phyloP scores from a whole-genome alignment of 1,284 basidiomycete species.

The Phenoliferia sp. region DNA sequence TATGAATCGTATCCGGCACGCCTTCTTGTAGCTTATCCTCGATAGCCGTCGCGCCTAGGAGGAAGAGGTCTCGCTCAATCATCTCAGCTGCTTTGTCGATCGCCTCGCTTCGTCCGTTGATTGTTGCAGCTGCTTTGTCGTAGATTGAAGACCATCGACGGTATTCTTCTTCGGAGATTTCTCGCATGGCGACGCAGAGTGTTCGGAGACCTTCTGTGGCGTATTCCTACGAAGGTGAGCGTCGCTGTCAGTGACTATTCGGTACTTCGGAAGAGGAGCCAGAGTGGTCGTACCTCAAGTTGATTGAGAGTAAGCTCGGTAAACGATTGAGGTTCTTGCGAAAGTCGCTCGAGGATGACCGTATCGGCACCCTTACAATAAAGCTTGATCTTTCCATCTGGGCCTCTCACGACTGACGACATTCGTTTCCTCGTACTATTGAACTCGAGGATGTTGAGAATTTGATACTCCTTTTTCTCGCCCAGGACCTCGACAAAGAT shows the following conservation, averaged over 20 bases:
- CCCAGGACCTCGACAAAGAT: slow-evolving; percentile 82
- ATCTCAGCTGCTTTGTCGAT: slow-evolving; percentile 91
- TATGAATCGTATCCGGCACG: slow-evolving; percentile 96
- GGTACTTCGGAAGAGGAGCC: no score
- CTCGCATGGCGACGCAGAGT: slow-evolving; percentile 90
- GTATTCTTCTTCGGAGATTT: slow-evolving; percentile 87
- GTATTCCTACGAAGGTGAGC: slow-evolving; percentile 63
- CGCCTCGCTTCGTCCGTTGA: slow-evolving; percentile 88
- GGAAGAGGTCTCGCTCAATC: slow-evolving; percentile 87
- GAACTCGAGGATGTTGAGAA: slow-evolving; percentile 97
- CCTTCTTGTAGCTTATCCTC: slow-evolving; percentile 99
- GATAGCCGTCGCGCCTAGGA: slow-evolving; percentile 95
- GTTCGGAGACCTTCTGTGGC: slow-evolving; percentile 95
- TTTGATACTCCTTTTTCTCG: slow-evolving; percentile 71
- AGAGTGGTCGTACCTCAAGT: slow-evolving; percentile 62
- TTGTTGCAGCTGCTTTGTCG: slow-evolving; percentile 82
- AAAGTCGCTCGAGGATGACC: slow-evolving; percentile 84
- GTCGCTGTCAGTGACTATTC: no score
- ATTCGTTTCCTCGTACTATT: slow-evolving; percentile 96
- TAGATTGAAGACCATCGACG: slow-evolving; percentile 81
- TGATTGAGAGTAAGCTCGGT: slow-evolving; percentile 82
- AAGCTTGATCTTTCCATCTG: slow-evolving; percentile 87
- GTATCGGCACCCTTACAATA: slow-evolving; percentile 98
- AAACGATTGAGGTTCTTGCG: slow-evolving; percentile 68
- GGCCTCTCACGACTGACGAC: slow-evolving; percentile 85